These are phyloP conservation scores for Eremomyces bilateralis DNA, from an alignment of 495 filamentous ascomycete genomes.

Conservation along the genomic window DNA sequence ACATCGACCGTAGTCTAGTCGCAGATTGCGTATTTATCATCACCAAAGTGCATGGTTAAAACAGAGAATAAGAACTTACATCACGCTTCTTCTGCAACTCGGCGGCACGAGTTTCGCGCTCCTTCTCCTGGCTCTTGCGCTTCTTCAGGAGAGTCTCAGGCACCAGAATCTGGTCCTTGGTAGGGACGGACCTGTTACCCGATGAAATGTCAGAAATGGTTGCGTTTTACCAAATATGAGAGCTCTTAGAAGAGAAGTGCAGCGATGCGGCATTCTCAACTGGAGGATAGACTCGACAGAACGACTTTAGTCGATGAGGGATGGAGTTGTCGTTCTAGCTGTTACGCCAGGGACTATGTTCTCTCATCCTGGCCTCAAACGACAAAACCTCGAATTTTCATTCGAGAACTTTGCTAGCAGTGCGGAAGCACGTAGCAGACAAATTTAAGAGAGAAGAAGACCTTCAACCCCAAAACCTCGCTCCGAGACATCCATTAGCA, in stretches of 20 bases:
- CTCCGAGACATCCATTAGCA: too few relatives aligned
- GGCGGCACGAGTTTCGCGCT: constrained; percentile 61
- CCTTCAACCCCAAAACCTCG: constrained; percentile 69
- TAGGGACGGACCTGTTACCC: constrained; percentile 53
- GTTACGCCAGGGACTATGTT: constrained; percentile 4
- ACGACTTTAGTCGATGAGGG: constrained; percentile 59
- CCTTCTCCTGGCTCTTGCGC: constrained; percentile 99
- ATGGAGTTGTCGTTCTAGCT: constrained; percentile 6
- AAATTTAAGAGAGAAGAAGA: constrained; percentile 58
- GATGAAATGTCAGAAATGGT: constrained; percentile 48
- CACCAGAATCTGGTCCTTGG: constrained; percentile 79
- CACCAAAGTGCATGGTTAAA: constrained; percentile 23
- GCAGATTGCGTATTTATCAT: constrained; percentile 59
- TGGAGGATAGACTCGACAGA: constrained; percentile 48
- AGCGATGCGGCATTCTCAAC: constrained; percentile 82
- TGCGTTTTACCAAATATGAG: constrained; percentile 31
- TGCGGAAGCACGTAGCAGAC: constrained; percentile 38
- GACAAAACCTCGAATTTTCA: constrained; percentile 58
- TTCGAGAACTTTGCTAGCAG: constrained; percentile 27
- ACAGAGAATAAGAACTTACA: constrained; percentile 34
- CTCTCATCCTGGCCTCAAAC: constrained; percentile 32
- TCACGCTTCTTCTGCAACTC: constrained; percentile 72
- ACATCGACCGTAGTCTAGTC: constrained; percentile 91
- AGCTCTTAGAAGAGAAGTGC: constrained; percentile 80
- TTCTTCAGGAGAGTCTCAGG: constrained; percentile 98